phyloP scores from a whole-genome alignment of 306 rosid genomes.

The Cicer yamashitae region DNA sequence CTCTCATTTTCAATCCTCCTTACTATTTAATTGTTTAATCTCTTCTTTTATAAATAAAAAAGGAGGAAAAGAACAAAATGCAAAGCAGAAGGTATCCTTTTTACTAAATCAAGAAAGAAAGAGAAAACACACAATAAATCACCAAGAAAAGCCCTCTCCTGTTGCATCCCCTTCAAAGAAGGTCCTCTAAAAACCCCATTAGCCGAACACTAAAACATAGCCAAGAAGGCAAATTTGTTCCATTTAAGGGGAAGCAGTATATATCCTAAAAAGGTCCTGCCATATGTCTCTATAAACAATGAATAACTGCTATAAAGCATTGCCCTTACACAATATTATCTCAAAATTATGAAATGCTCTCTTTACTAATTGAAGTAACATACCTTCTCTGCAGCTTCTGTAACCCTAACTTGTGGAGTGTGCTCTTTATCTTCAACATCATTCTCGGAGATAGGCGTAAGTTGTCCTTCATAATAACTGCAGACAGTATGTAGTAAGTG shows the following conservation, averaged over 20 bases:
- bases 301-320: constrained; percentile 13
- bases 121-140: neutral
- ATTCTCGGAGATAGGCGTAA: constrained; percentile 77
- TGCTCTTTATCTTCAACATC: constrained; percentile 62
- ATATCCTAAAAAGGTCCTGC: neutral
- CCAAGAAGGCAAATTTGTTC: neutral
- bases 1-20: neutral
- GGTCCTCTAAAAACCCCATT: neutral
- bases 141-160: neutral
- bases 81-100: neutral
- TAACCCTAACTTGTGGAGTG: constrained; percentile 57
- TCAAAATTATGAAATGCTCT: constrained; percentile 9
- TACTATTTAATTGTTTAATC: neutral
- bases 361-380: neutral
- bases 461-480: constrained; percentile 96
- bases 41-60: constrained; percentile 1
- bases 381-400: constrained; percentile 93
- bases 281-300: constrained; percentile 21
- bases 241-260: neutral
- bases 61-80: neutral
- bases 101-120: neutral
- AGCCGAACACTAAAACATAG: neutral
- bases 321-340: neutral
- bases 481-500: constrained; percentile 31
- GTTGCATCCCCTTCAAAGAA: neutral